Percentiles rank a stretch among this genome's conserved stretches.
Evolutionary conservation across 495 filamentous ascomycete species (phyloP).

Genomic region (Tirmania nivea): DNA sequence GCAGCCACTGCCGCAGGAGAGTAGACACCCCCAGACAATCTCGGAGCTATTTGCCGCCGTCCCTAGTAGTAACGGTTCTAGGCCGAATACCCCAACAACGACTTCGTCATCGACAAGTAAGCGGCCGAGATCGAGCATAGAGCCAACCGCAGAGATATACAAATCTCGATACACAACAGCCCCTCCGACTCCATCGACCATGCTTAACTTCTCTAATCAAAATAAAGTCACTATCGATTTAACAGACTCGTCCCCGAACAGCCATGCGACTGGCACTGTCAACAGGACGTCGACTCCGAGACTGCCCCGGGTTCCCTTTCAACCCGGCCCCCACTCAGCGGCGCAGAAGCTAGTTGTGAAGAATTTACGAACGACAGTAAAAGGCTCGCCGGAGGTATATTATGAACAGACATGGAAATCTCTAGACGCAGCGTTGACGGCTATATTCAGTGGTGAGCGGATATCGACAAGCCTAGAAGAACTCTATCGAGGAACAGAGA

Average conservation of each 20-base stretch:
- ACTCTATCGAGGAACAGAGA: constrained; percentile 75
- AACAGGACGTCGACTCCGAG: neutral
- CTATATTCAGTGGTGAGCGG: constrained; percentile 43
- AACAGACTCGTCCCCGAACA: neutral
- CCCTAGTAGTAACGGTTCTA: neutral
- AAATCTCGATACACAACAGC: neutral
- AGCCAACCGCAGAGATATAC: neutral
- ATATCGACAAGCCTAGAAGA: constrained; percentile 54
- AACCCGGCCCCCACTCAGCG: neutral
- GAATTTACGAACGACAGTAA: constrained; percentile 44
- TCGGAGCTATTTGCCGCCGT: neutral
- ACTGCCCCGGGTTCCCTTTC: too few relatives aligned
- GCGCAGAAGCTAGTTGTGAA: constrained; percentile 75
- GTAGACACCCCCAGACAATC: neutral
- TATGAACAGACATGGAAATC: constrained; percentile 49
- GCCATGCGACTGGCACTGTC: neutral
- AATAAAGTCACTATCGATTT: neutral
- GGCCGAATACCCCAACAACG: neutral
- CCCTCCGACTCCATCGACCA: too few relatives aligned
- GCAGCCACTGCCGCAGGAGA: neutral
- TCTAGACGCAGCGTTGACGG: constrained; percentile 45
- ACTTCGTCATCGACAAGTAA: neutral
- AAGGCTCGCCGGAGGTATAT: constrained; percentile 40
- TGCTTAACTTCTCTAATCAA: too few relatives aligned
- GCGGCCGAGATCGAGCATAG: neutral